Base-by-base conservation (phyloP, 768 basidiomycete genomes). In the Serpula lacrymans region DNA sequence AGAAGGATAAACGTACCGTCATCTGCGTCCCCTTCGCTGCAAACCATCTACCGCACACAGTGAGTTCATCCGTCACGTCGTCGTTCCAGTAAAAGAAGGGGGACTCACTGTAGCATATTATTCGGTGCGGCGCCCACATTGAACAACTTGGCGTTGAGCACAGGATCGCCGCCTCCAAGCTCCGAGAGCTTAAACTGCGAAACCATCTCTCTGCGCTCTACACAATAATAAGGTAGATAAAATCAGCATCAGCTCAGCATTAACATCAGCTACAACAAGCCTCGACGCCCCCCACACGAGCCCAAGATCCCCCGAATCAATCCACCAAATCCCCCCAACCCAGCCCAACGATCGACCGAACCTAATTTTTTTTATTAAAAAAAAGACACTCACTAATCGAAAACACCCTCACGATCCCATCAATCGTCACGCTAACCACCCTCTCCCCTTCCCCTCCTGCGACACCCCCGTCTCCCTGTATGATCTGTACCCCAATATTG, bases 341-440 rank as follows among this genome's bases (percentile, higher is more conserved):
- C 12, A 24, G 29, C 27, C 27, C 27, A n/a, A 29, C 10, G 24
- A n/a, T n/a, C n/a, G n/a, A n/a, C n/a, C n/a, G n/a, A n/a, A 23
- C 9, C 20, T n/a, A 29, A 7, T n/a, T n/a, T n/a, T n/a, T n/a
- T n/a, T n/a, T n/a, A n/a, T 18, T 18, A 16, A 14, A 42, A 31
- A 14, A 21, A 43, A 31, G 37, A 13, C 3, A 68, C 84, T 70
- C 58, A 88, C 88, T 78, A 52, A 95, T 95, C 1, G 88, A 91
- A 62, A 93, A 94, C 14, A 90, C 88, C 33, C 91, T 68, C 14
- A 94, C 90, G 28, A 92, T 83, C 2, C 89, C 91, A 61, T 95
- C 91, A 49, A 95, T 90, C 2, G 91, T 94, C 21, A 93, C 86
- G 42, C 89, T 76, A n/a, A 93, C 84, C 16, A 94, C 82, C 23